Evolutionary conservation across 345 rosid genomes (phyloP), one percentile per base, ranked within the genome.

Genomic region (Sonneratia alba): DNA sequence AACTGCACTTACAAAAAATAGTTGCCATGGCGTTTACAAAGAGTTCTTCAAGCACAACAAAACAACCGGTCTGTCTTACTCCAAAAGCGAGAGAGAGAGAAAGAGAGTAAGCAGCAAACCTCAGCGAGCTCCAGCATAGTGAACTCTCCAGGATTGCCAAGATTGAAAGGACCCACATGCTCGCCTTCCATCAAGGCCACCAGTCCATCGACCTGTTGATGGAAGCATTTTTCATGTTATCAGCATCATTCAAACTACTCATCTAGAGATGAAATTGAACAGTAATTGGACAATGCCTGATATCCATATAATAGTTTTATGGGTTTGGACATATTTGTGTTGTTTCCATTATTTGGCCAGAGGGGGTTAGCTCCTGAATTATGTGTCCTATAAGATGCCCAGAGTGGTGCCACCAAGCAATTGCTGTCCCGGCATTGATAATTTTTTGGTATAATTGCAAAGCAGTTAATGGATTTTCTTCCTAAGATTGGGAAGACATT

Each of bases 61-160:
- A 47, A 47, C 22, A 19, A 53, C 18, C 61, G 53, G 61, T 22
- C 53, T 15, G 34, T 24, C 32, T n/a, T 34, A 22, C 34, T 34
- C 36, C 15, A 57, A 42, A 42, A 42, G 45, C 45, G 10, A 42
- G 32, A 27, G 32, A 27, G 32, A 27, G 32, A 27, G 32, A 27
- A 27, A 6, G 0, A 47, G 55, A 13, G 14, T 10, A 40, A 57
- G 42, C 42, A 57, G 75, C 87, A 78, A 80, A 93, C 98, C 97
- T 93, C 96, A 36, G 98, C 97, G 71, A 94, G 94, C 79, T 94
- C 98, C 37, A 94, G 86, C 98, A 94, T 94, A 64, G 97, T 94
- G 80, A 94, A 94, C 78, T 94, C 98, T 75, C 98, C 98, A 59
- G 98, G 97, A 75, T 94, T 94, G 72, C 98, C 98, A 66, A 91